Percentiles rank a stretch among this genome's conserved stretches.
Evolutionary conservation across 75 land plant genomes (phyloP).

Genomic region (Selaginella moellendorffii): DNA sequence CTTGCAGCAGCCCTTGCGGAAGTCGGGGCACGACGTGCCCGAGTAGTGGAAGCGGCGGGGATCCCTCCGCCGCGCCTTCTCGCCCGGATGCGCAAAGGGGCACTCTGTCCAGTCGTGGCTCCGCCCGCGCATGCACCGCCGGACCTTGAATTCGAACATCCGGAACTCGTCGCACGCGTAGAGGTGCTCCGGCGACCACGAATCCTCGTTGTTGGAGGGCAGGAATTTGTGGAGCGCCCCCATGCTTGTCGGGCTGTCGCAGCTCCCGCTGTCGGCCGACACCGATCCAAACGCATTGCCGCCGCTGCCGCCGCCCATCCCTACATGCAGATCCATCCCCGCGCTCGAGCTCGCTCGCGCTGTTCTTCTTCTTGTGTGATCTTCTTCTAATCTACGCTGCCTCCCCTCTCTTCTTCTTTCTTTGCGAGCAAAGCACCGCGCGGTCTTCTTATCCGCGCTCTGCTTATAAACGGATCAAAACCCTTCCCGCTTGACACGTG

Average conservation of each 20-base stretch:
- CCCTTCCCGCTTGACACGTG: too few relatives aligned
- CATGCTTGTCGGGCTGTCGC: slow-evolving; percentile 1
- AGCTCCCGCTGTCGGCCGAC: not conserved
- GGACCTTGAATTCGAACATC: not conserved
- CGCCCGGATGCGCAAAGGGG: not conserved
- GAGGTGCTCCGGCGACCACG: not conserved
- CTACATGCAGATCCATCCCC: not conserved
- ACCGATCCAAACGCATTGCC: not conserved
- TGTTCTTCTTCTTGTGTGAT: not conserved
- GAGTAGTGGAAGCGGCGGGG: not conserved
- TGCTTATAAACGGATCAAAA: not conserved
- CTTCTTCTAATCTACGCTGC: not conserved
- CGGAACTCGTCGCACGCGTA: not conserved
- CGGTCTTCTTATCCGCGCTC: not conserved
- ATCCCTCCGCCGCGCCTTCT: not conserved
- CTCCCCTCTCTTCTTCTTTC: not conserved
- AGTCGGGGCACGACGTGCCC: not conserved
- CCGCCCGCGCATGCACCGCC: not conserved
- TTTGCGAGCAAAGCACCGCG: not conserved
- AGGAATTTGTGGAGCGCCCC: slow-evolving; percentile 25
- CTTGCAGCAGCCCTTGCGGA: not conserved
- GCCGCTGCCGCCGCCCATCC: not conserved
- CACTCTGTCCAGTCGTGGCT: not conserved
- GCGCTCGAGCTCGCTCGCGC: too few relatives aligned
- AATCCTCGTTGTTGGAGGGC: slow-evolving; percentile 36